Percentiles rank a stretch among this genome's conserved stretches.
Evolutionary conservation across 2,329 filamentous ascomycete species (phyloP).

Genomic region (Aureobasidium lini): DNA sequence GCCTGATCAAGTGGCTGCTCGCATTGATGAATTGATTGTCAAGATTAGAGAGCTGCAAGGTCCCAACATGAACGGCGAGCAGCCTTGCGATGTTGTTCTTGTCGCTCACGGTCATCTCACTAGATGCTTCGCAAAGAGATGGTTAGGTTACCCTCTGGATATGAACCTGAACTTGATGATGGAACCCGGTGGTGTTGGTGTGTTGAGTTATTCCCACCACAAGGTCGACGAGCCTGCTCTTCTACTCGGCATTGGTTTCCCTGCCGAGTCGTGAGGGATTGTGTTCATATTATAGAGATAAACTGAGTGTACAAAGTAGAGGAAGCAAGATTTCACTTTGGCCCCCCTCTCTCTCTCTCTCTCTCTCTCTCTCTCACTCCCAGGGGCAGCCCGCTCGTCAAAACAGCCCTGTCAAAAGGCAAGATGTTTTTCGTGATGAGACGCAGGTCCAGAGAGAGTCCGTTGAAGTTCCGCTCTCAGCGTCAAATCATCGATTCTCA

Average conservation of each 20-base stretch:
- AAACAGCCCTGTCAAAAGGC: too few species aligned
- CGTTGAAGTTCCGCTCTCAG: too few species aligned
- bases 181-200: slow-evolving; percentile 53
- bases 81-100: slow-evolving; percentile 62
- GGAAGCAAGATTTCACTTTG: too few species aligned
- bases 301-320: not conserved
- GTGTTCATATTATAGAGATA: not conserved
- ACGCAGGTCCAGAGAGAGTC: too few species aligned
- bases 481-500: too few species aligned
- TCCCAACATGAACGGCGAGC: slow-evolving; percentile 33
- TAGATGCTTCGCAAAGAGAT: slow-evolving; percentile 79
- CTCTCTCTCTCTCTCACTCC: too few species aligned
- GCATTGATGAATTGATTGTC: slow-evolving; percentile 69
- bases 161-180: slow-evolving; percentile 73
- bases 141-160: slow-evolving; percentile 65
- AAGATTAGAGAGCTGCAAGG: slow-evolving; percentile 56
- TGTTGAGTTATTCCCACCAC: slow-evolving; percentile 45
- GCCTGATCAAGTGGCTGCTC: slow-evolving; percentile 62
- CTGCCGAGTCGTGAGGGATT: not conserved
- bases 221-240: slow-evolving; percentile 44
- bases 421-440: too few species aligned
- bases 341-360: too few species aligned
- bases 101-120: slow-evolving; percentile 89
- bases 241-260: slow-evolving; percentile 32
- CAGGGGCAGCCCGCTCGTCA: too few species aligned